Evolutionary conservation across 2,329 filamentous ascomycete genomes (phyloP).

Genomic region (Colletotrichum higginsianum): DNA sequence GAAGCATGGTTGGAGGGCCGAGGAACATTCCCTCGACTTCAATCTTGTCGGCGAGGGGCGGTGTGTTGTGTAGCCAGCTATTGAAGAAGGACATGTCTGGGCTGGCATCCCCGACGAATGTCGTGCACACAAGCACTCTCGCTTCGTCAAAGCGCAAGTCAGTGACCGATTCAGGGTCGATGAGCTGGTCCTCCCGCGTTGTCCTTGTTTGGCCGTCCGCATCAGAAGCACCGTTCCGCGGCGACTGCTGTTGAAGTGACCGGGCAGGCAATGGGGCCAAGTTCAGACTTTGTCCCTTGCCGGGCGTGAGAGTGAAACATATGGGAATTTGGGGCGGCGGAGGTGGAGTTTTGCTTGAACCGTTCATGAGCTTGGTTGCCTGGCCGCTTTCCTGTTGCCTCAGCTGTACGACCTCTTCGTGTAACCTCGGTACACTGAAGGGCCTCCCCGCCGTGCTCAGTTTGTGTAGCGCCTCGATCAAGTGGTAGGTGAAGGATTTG

Average conservation of each 20-base stretch:
- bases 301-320: constrained; percentile 69
- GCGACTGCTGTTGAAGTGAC: constrained; percentile 50
- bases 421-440: constrained; percentile 70
- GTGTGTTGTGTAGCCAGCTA: constrained; percentile 75
- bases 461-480: constrained; percentile 69
- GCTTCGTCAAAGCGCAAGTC: constrained; percentile 74
- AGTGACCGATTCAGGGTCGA: constrained; percentile 64
- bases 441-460: constrained; percentile 64
- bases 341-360: constrained; percentile 54
- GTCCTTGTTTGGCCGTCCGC: constrained; percentile 42
- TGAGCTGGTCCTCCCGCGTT: constrained; percentile 57
- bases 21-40: constrained; percentile 78
- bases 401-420: constrained; percentile 67
- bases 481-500: constrained; percentile 71
- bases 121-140: constrained; percentile 76
- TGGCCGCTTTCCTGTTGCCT: constrained; percentile 62
- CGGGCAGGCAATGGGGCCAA: constrained; percentile 63
- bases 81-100: constrained; percentile 77
- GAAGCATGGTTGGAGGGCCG: constrained; percentile 75
- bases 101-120: constrained; percentile 76
- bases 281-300: constrained; percentile 67
- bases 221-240: constrained; percentile 43
- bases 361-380: constrained; percentile 61
- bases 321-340: constrained; percentile 60
- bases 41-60: constrained; percentile 70